Base-by-base conservation (phyloP, 2,329 filamentous ascomycete species). In the Aspergillus pseudoterreus region DNA sequence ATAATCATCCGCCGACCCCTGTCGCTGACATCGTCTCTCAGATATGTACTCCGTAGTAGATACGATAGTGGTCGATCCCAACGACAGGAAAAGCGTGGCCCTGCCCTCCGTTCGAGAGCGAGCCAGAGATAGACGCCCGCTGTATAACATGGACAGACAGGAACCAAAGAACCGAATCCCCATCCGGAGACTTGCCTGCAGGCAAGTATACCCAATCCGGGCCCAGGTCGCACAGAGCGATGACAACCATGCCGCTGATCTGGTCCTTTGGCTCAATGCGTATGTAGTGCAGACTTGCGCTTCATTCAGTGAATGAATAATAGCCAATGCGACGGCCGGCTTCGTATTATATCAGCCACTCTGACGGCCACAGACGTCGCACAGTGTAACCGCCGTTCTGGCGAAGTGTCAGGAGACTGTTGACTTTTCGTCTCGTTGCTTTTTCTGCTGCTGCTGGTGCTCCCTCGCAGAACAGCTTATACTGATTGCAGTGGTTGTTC, bases 121-220 rank as follows among this genome's bases (percentile, higher is more conserved):
- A 10, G 27, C 1, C 3, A 30, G 27, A 9, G 27, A 30, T 30
- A 10, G 27, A 30, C 9, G 27, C 27, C 11, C 27, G 8, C 27
- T 30, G 27, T 10, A 30, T 30, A 8, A 30, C 27, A 30, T 30
- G 6, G 27, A 9, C 27, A 30, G 27, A 10, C 27, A 30, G 27
- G 10, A 30, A 30, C 8, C 27, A 30, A 30, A 9, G 27, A 30
- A 30, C 27, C 27, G 8, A 30, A 9, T 8, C n/a, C 2, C 35
- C 35, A 38, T 38, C 5, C 35, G 11, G 14, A 15, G 35, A 9
- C 15, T 6, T 38, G 35, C 15, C 14, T 38, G 35, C 15, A 38
- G 32, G 42, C 45, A 38, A 36, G 43, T 8, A 33, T 46, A 50
- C 51, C 47, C 42, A 51, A 51, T 48, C 45, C 24, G 27, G 33